These are phyloP conservation scores for Urochloa ruziziensis DNA, from an alignment of 176 grass and related monocot genomes.

Conservation along the genomic window DNA sequence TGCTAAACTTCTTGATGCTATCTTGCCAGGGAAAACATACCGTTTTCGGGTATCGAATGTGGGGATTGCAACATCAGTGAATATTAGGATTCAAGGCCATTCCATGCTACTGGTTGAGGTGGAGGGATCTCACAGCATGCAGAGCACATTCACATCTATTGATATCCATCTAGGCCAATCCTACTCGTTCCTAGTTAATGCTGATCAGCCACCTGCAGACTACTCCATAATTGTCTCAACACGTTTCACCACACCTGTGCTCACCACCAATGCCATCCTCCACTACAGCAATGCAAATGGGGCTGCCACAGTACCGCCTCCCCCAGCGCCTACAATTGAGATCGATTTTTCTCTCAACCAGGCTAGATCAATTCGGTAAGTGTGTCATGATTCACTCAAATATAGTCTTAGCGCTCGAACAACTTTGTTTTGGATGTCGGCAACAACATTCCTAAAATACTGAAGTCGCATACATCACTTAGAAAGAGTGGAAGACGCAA, in stretches of 20 bases:
- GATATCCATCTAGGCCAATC: slow-evolving; percentile 93
- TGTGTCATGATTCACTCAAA: neutral
- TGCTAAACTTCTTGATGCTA: neutral
- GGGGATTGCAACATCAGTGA: slow-evolving; percentile 74
- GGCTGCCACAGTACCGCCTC: slow-evolving; percentile 26
- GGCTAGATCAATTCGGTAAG: slow-evolving; percentile 84
- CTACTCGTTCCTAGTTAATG: slow-evolving; percentile 79
- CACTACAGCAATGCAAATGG: slow-evolving; percentile 78
- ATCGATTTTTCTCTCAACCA: slow-evolving; percentile 88
- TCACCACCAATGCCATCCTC: slow-evolving; percentile 64
- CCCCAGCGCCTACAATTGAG: slow-evolving; percentile 64
- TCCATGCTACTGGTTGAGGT: slow-evolving; percentile 87
- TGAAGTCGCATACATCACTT: neutral
- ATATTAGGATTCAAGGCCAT: slow-evolving; percentile 93
- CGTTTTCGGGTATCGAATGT: slow-evolving; percentile 90
- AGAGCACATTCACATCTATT: slow-evolving; percentile 68
- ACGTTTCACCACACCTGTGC: slow-evolving; percentile 67
- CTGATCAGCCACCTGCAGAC: slow-evolving; percentile 74
- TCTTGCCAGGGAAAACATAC: slow-evolving; percentile 80
- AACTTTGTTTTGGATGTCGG: neutral
- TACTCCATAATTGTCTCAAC: slow-evolving; percentile 77
- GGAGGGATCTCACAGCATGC: slow-evolving; percentile 90
- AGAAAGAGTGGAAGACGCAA: neutral
- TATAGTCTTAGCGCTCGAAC: neutral
- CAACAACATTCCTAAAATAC: neutral